These are phyloP conservation scores for Diaporthe sp. DNA, from an alignment of 2,329 filamentous ascomycete genomes.

Conservation along the genomic window DNA sequence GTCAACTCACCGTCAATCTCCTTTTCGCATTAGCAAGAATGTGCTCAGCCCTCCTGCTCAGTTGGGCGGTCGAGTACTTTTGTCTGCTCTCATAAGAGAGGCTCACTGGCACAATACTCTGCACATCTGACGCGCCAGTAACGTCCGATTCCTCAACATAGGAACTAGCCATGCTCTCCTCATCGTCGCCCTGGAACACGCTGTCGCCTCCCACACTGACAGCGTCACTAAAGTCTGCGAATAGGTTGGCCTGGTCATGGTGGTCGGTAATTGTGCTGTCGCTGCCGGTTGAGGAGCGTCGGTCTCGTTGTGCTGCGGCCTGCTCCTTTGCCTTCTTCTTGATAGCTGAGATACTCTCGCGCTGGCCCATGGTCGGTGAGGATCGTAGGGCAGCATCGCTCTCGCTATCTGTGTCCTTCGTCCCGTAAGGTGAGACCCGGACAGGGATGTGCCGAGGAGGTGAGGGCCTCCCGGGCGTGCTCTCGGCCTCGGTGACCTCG, in stretches of 20 bases:
- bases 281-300: slow-evolving; percentile 71
- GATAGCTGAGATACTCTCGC: slow-evolving; percentile 52
- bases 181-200: slow-evolving; percentile 76
- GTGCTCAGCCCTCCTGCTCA: slow-evolving; percentile 87
- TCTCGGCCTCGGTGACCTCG: slow-evolving; percentile 43
- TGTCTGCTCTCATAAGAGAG: slow-evolving; percentile 62
- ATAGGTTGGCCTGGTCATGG: slow-evolving; percentile 57
- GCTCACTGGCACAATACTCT: background rate
- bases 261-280: slow-evolving; percentile 71
- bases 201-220: slow-evolving; percentile 73
- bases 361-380: slow-evolving; percentile 59
- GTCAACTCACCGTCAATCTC: slow-evolving; percentile 82
- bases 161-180: slow-evolving; percentile 74
- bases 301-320: slow-evolving; percentile 57
- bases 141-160: slow-evolving; percentile 61
- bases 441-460: slow-evolving; percentile 47
- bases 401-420: slow-evolving; percentile 48
- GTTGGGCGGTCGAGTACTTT: slow-evolving; percentile 77
- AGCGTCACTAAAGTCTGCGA: slow-evolving; percentile 73
- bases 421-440: slow-evolving; percentile 45
- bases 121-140: background rate
- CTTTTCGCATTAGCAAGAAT: slow-evolving; percentile 95
- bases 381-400: slow-evolving; percentile 55
- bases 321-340: slow-evolving; percentile 61
- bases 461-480: slow-evolving; percentile 53